Conservation (phyloP, 2,329 filamentous ascomycete genomes). For the Ceratocystis colombiana region DNA sequence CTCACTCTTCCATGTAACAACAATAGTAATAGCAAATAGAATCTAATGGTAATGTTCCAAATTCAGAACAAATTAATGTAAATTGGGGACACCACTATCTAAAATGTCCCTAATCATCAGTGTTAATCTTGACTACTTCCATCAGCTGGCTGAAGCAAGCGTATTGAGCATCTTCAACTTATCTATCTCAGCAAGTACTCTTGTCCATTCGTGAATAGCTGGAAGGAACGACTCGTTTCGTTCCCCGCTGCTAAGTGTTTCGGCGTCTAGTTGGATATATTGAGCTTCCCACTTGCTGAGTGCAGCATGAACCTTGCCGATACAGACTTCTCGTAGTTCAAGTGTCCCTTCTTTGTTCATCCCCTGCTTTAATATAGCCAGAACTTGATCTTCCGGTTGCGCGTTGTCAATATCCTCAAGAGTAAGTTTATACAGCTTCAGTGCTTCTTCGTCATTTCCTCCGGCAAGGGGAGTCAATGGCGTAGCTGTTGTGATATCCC, state of each 20-base stretch:
- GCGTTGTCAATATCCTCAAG: slow-evolving; percentile 1
- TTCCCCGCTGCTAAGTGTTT: slow-evolving; percentile 44
- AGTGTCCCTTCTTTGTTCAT: background rate
- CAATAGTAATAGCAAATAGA: background rate
- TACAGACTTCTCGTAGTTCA: background rate
- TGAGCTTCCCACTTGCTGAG: slow-evolving; percentile 43
- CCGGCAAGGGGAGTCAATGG: background rate
- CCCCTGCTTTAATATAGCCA: background rate
- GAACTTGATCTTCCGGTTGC: background rate
- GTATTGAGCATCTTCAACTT: slow-evolving; percentile 28
- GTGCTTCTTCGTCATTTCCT: background rate
- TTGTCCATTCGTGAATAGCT: slow-evolving; percentile 58
- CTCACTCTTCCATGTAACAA: slow-evolving; percentile 9
- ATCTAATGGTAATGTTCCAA: slow-evolving; percentile 22
- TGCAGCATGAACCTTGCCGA: background rate
- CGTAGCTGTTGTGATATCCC: slow-evolving; percentile 6
- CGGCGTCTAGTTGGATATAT: slow-evolving; percentile 37
- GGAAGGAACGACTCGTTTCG: slow-evolving; percentile 59
- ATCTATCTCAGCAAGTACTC: slow-evolving; percentile 54
- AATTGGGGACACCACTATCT: too few relatives aligned
- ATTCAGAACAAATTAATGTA: slow-evolving; percentile 27
- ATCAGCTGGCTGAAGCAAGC: background rate
- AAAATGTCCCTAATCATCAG: background rate
- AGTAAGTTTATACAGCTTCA: slow-evolving; percentile 15
- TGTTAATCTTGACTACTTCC: background rate